Evolutionary conservation across 2,329 filamentous ascomycete species (phyloP).

Genomic region (Diplodia scrobiculata): DNA sequence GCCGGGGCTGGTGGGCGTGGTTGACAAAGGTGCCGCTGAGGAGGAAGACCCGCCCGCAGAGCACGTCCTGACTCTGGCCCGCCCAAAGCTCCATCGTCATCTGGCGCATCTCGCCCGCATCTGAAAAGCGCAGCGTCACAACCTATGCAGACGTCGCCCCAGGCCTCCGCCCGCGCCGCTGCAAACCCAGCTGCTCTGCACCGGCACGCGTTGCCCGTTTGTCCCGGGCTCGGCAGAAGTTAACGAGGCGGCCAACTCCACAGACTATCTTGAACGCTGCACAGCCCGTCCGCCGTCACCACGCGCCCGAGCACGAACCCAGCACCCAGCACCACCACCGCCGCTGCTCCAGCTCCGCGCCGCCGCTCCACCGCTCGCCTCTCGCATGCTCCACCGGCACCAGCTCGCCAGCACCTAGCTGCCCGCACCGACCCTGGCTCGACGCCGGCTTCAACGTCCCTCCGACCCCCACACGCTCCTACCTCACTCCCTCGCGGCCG

Average conservation of each 20-base stretch:
- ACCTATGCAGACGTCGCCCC: neutral
- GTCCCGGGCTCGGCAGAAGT: conserved; percentile 24
- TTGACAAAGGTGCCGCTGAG: conserved; percentile 29
- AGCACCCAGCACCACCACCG: conserved; percentile 10
- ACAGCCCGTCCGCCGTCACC: conserved; percentile 22
- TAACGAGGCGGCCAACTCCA: conserved; percentile 23
- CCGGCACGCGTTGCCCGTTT: conserved; percentile 24
- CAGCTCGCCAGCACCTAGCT: conserved; percentile 6
- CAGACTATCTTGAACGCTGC: conserved; percentile 27
- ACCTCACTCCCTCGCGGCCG: conserved; percentile 36
- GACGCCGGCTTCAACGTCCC: conserved; percentile 39
- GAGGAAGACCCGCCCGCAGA: conserved; percentile 17
- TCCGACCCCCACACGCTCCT: conserved; percentile 41
- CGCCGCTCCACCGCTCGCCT: conserved; percentile 4
- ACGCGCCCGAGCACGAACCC: conserved; percentile 20
- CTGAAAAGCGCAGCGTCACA: conserved; percentile 14
- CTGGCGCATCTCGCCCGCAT: conserved; percentile 29
- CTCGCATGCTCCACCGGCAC: conserved; percentile 1
- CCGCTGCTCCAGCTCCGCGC: conserved; percentile 3
- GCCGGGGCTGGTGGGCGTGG: neutral
- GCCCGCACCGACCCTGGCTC: conserved; percentile 38
- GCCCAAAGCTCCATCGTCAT: conserved; percentile 35
- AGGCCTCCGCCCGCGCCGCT: neutral
- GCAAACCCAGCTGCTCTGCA: conserved; percentile 13
- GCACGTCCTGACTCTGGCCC: conserved; percentile 35